A percentile compares a stretch with the other conserved stretches of the same genome.
These are phyloP conservation scores for Suillus subaureus DNA, from an alignment of 768 basidiomycete species.

Conservation along the genomic window DNA sequence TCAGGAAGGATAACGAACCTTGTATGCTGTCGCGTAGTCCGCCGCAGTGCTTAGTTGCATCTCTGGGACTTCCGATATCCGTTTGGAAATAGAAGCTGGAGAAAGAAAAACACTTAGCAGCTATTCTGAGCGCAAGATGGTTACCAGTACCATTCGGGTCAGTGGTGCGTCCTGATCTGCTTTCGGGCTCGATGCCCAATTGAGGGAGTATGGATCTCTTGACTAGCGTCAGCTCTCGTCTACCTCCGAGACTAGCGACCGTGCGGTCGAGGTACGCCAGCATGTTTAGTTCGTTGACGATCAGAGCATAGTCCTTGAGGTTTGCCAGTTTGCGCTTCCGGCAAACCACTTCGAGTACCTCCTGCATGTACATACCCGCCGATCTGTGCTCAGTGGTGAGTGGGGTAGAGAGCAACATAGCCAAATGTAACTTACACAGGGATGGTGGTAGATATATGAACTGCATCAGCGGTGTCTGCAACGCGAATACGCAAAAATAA, in stretches of 20 bases:
- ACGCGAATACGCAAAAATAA: constrained; percentile 84
- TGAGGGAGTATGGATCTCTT: constrained; percentile 75
- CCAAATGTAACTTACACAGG: constrained; percentile 67
- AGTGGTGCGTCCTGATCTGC: constrained; percentile 68
- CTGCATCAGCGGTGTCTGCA: constrained; percentile 77
- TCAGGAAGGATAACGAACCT: constrained; percentile 45
- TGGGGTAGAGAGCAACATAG: neutral
- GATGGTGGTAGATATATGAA: constrained; percentile 88
- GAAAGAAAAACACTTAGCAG: constrained; percentile 1
- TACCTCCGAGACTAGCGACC: constrained; percentile 92
- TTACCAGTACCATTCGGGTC: constrained; percentile 80
- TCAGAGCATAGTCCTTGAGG: constrained; percentile 81
- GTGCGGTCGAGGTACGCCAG: constrained; percentile 92
- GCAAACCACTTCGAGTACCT: constrained; percentile 86
- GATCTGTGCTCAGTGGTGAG: constrained; percentile 46
- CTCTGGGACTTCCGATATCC: constrained; percentile 69
- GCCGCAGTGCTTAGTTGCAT: constrained; percentile 59
- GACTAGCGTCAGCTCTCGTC: constrained; percentile 79
- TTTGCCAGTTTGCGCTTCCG: constrained; percentile 64
- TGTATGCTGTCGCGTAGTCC: constrained; percentile 86
- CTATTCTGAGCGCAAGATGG: constrained; percentile 1
- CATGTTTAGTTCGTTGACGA: constrained; percentile 63
- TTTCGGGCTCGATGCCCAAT: constrained; percentile 69
- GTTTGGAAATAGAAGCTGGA: constrained; percentile 91
- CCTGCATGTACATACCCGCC: constrained; percentile 96